phyloP scores from a whole-genome alignment of 1,284 basidiomycete genomes.

The Cutaneotrichosporon sp. region DNA sequence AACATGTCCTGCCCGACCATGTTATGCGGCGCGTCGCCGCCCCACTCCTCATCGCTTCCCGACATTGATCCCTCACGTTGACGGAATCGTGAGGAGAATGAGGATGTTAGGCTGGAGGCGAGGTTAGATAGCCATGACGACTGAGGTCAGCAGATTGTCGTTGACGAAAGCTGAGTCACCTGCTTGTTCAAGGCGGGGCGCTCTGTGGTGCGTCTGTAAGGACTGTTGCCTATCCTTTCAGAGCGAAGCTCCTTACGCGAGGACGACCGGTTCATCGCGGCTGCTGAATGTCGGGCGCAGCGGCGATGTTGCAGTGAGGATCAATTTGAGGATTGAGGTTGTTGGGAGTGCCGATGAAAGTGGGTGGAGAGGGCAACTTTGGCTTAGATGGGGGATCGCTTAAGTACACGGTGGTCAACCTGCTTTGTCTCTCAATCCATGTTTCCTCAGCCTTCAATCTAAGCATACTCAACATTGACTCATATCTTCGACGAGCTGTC shows the following conservation, averaged over 20 bases:
- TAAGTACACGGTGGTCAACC: no score
- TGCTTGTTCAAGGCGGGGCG: neutral
- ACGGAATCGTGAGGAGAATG: slow-evolving; percentile 30
- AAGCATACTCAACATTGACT: no score
- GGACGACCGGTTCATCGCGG: slow-evolving; percentile 32
- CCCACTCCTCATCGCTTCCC: slow-evolving; percentile 43
- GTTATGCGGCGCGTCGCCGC: slow-evolving; percentile 25
- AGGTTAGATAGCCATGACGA: slow-evolving; percentile 1
- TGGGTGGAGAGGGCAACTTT: no score
- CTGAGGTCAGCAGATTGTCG: neutral
- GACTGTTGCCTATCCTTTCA: slow-evolving; percentile 28
- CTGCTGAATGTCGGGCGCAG: neutral
- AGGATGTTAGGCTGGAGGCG: slow-evolving; percentile 21
- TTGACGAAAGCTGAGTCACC: neutral
- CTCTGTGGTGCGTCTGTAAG: slow-evolving; percentile 23
- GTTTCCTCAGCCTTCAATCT: no score
- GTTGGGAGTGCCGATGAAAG: no score
- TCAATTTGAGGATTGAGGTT: no score
- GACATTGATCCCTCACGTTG: slow-evolving; percentile 27
- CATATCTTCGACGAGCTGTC: no score
- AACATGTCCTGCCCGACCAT: slow-evolving; percentile 38
- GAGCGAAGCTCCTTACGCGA: slow-evolving; percentile 28
- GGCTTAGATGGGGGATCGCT: no score
- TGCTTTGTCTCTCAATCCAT: no score
- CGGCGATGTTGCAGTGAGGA: neutral